These are phyloP conservation scores for Euphorbia pulcherrima DNA, from an alignment of 345 rosid species.

Conservation along the genomic window DNA sequence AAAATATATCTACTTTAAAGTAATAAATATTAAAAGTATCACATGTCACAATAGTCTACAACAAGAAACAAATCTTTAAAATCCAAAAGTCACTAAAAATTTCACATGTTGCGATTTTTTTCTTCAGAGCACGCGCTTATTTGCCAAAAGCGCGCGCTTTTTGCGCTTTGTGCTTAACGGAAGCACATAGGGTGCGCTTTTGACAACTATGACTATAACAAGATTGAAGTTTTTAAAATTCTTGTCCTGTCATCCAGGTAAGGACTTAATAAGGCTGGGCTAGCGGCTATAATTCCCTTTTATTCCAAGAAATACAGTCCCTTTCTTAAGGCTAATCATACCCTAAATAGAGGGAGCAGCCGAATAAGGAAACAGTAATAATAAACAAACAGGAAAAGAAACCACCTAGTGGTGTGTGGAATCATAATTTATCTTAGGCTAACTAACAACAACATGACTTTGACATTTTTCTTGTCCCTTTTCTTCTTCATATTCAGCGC, in stretches of 20 bases:
- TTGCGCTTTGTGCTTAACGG: too few species aligned
- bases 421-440: not conserved
- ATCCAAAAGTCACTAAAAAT: too few species aligned
- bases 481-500: not conserved
- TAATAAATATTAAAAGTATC: too few species aligned
- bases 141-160: too few species aligned
- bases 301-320: not conserved
- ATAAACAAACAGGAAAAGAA: not conserved
- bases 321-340: not conserved
- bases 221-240: conserved; percentile 12
- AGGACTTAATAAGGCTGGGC: not conserved
- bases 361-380: not conserved
- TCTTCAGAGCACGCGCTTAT: too few species aligned
- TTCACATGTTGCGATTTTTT: too few species aligned
- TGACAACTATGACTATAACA: too few species aligned
- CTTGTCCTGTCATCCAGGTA: conserved; percentile 3
- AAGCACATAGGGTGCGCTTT: too few species aligned
- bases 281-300: not conserved
- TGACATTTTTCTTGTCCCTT: not conserved
- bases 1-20: too few species aligned
- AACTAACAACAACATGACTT: not conserved
- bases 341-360: not conserved
- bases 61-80: too few species aligned
- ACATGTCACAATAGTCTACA: too few species aligned
- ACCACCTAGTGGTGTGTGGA: not conserved